Percentiles rank a stretch among this genome's conserved stretches.
Evolutionary conservation across 176 grass and related monocot species (phyloP).

Genomic region (Guadua angustifolia): DNA sequence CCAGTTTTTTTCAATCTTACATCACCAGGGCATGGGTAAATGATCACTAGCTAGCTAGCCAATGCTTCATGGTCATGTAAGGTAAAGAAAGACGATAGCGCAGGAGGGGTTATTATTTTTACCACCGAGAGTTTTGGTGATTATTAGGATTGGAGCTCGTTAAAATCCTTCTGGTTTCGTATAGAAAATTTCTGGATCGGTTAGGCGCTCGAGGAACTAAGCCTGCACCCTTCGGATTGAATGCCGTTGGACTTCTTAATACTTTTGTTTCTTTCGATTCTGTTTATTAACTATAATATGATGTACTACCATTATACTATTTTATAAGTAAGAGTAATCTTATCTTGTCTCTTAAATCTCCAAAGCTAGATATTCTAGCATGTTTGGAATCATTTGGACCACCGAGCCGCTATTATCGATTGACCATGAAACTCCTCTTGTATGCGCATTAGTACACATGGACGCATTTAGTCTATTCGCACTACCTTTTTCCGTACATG

Average conservation of each 20-base stretch:
- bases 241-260: neutral
- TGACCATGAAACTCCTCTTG: constrained; percentile 24
- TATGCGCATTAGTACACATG: neutral
- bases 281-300: neutral
- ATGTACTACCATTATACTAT: neutral
- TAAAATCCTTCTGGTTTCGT: neutral
- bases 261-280: neutral
- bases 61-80: neutral
- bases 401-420: constrained; percentile 33
- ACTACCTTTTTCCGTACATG: neutral
- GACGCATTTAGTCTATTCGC: constrained; percentile 2
- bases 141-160: neutral
- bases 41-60: neutral
- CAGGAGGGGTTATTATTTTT: neutral
- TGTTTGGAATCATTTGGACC: constrained; percentile 37
- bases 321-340: neutral
- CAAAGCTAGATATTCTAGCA: constrained; percentile 33
- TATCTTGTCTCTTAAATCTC: constrained; percentile 17
- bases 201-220: constrained; percentile 29
- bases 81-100: neutral
- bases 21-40: neutral
- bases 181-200: neutral
- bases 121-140: neutral
- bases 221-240: neutral
- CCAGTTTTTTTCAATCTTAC: too few relatives aligned